phyloP scores from a whole-genome alignment of 805 yeast genomes.

The Saturnispora saitoi region DNA sequence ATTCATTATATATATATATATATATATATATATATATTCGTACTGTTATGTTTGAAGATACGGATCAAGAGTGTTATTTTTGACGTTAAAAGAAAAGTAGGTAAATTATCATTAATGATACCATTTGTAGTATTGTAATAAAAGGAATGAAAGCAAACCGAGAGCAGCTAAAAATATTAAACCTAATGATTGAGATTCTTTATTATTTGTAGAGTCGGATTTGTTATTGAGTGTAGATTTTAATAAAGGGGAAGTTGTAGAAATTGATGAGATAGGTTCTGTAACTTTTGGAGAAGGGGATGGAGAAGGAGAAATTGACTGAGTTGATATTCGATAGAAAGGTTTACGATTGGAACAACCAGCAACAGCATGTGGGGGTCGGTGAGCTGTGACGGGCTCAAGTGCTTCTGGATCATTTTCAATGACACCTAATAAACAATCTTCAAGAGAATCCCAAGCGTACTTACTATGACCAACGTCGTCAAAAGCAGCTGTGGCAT shows the following conservation, averaged over 20 bases:
- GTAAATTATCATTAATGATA: constrained; percentile 7
- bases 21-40: not conserved
- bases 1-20: not conserved
- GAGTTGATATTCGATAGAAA: not conserved
- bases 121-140: constrained; percentile 26
- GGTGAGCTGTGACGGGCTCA: constrained; percentile 1
- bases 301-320: not conserved
- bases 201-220: not conserved
- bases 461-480: constrained; percentile 72
- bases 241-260: not conserved
- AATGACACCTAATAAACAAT: constrained; percentile 59
- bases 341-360: not conserved
- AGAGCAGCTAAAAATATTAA: constrained; percentile 14
- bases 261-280: not conserved
- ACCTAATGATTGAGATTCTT: not conserved
- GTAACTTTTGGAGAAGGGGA: not conserved
- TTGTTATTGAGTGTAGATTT: not conserved
- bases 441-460: constrained; percentile 81
- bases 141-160: constrained; percentile 23
- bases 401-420: constrained; percentile 28
- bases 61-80: not conserved
- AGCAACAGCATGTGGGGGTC: constrained; percentile 7
- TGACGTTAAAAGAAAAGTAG: not conserved
- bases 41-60: no score
- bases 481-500: constrained; percentile 59